phyloP scores from a whole-genome alignment of 441 rosid genomes.

The Mallotus repandus region DNA sequence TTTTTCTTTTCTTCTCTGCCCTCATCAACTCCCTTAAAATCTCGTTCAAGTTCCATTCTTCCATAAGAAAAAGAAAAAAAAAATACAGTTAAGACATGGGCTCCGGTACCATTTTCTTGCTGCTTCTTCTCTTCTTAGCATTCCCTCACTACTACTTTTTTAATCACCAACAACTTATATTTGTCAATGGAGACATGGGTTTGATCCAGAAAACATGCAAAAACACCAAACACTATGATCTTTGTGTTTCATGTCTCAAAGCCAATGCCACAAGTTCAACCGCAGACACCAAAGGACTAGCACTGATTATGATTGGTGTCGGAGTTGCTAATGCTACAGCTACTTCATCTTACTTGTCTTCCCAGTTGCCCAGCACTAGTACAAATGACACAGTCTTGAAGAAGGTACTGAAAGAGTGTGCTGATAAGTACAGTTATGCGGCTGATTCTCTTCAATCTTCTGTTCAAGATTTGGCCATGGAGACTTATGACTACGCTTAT shows the following conservation, averaged over 20 bases:
- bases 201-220: slow-evolving; percentile 68
- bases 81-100: slow-evolving; percentile 8
- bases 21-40: not conserved
- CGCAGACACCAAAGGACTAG: slow-evolving; percentile 68
- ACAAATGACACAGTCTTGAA: slow-evolving; percentile 31
- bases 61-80: no score
- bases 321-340: slow-evolving; percentile 69
- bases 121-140: slow-evolving; percentile 27
- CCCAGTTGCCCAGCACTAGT: slow-evolving; percentile 23
- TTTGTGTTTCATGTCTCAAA: slow-evolving; percentile 71
- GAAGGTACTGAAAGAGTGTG: slow-evolving; percentile 56
- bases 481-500: slow-evolving; percentile 65
- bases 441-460: slow-evolving; percentile 55
- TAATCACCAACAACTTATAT: slow-evolving; percentile 4
- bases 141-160: not conserved
- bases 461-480: slow-evolving; percentile 44
- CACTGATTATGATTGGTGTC: slow-evolving; percentile 55
- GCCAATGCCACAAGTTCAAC: slow-evolving; percentile 55
- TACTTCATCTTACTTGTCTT: slow-evolving; percentile 60
- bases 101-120: not conserved
- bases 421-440: slow-evolving; percentile 63
- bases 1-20: not conserved
- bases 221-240: slow-evolving; percentile 57
- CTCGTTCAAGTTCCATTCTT: not conserved
- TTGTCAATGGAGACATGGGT: slow-evolving; percentile 28